These are phyloP conservation scores for Pythium vanterpoolii DNA, from an alignment of 352 stramenopile genomes.

Conservation along the genomic window DNA sequence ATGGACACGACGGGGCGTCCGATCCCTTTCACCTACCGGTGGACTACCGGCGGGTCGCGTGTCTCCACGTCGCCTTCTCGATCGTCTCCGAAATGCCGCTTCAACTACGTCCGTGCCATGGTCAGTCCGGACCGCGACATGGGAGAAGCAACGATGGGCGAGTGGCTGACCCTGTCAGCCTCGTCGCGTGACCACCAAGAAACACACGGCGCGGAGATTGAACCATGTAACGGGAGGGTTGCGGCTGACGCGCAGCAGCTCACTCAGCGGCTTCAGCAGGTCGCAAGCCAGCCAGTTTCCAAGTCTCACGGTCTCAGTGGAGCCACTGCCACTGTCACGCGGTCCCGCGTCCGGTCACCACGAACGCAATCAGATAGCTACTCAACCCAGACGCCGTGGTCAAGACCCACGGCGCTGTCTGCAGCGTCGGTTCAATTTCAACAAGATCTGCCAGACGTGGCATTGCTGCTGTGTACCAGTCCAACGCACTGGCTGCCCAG, in stretches of 20 bases:
- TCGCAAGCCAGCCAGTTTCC: not conserved
- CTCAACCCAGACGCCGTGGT: slow-evolving; percentile 10
- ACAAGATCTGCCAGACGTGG: not conserved
- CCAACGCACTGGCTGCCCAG: not conserved
- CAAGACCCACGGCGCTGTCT: slow-evolving; percentile 4
- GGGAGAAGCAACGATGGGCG: slow-evolving; percentile 16
- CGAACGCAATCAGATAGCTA: slow-evolving; percentile 1
- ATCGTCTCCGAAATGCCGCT: not conserved
- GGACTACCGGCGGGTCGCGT: not conserved
- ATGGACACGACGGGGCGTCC: slow-evolving; percentile 5
- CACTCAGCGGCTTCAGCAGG: slow-evolving; percentile 5
- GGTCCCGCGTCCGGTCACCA: not conserved
- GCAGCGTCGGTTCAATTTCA: not conserved
- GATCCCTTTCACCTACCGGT: slow-evolving; percentile 1
- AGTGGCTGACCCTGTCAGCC: not conserved
- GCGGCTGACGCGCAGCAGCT: not conserved
- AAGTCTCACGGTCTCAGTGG: not conserved
- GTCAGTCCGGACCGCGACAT: slow-evolving; percentile 1
- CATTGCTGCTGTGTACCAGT: not conserved
- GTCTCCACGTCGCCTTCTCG: not conserved
- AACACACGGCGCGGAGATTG: not conserved
- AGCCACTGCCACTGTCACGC: not conserved
- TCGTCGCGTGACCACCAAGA: slow-evolving; percentile 13
- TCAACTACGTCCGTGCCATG: not conserved
- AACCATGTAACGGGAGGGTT: not conserved